These are phyloP conservation scores for Yamadazyma pseudoaaseri DNA, from an alignment of 1,139 yeast species.

Conservation along the genomic window DNA sequence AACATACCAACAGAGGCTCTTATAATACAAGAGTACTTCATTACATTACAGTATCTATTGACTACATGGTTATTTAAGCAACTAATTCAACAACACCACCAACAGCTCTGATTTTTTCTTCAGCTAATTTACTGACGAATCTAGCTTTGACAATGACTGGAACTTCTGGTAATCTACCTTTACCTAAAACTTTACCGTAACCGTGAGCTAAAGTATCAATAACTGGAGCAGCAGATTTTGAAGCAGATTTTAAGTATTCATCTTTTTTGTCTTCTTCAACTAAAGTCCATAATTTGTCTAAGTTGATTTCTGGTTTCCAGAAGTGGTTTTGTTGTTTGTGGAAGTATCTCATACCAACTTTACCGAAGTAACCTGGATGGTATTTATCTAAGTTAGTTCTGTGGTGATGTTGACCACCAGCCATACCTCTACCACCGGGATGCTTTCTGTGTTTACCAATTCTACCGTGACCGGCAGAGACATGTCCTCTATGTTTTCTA, in stretches of 20 bases:
- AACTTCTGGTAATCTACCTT: conserved; percentile 96
- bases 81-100: conserved; percentile 99
- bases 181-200: conserved; percentile 99
- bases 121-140: conserved; percentile 98
- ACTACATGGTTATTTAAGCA: conserved; percentile 58
- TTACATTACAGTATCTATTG: conserved; percentile 10
- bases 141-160: conserved; percentile 99
- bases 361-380: conserved; percentile 99
- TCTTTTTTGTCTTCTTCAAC: conserved; percentile 95
- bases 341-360: conserved; percentile 99
- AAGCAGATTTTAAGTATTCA: conserved; percentile 82
- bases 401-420: conserved; percentile 99
- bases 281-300: conserved; percentile 98
- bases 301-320: conserved; percentile 98
- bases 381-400: conserved; percentile 99
- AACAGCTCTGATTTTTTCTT: conserved; percentile 99
- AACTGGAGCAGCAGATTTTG: conserved; percentile 94
- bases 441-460: conserved; percentile 99
- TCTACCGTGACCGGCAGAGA: conserved; percentile 99
- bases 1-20: too few relatives aligned
- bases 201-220: conserved; percentile 99
- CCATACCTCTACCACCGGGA: conserved; percentile 99
- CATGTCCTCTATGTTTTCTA: conserved; percentile 99
- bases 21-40: neutral
- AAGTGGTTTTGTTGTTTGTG: conserved; percentile 94